Evolutionary conservation across 805 yeast species (phyloP), one percentile per base, ranked within the genome.

Genomic region (Saccharomycopsis sp.): DNA sequence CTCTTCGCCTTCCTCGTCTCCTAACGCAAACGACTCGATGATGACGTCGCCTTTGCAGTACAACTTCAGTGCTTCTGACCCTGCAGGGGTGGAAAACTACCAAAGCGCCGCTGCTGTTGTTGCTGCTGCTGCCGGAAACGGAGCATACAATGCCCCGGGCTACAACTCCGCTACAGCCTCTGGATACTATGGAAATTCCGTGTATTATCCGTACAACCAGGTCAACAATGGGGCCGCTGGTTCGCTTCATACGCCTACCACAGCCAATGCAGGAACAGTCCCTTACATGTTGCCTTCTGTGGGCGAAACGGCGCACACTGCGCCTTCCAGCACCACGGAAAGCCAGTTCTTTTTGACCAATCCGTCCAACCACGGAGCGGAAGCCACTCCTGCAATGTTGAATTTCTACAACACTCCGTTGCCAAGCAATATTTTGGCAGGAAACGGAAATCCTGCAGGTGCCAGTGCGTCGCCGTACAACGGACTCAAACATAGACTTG

Each of bases 401-500:
- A 44, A 44, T 18, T 44, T 44, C 48, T 44, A 44, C 48, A 44
- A 44, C 48, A 44, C 8, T 12, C 48, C 8, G 16, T 18, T 18
- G 7, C 48, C 48, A 5, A n/a, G 21, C 21, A 12, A 20, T 4
- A 44, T 44, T n/a, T 44, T 44, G 16, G 48, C 48, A 16, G 21
- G 21, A 44, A 29, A 29, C 12, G 37, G 37, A 7, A 12, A 24
- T 16, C 23, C 54, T 3, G 47, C 37, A 15, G 47, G 24, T 2
- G 24, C 61, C 40, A 34, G 54, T 24, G 51, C 62, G 24, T 51
- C 58, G 16, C 41, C 34, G 61, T 54, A 47, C 59, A 54, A 21
- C 57, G 40, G 47, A 53, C 15, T 29, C 9, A 29, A 29, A 29
- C 37, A 29, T 12, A 29, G 37, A 29, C 37, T 29, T 29, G 15